phyloP scores from a whole-genome alignment of 2,329 filamentous ascomycete species.

The Hypoxylon sp. region DNA sequence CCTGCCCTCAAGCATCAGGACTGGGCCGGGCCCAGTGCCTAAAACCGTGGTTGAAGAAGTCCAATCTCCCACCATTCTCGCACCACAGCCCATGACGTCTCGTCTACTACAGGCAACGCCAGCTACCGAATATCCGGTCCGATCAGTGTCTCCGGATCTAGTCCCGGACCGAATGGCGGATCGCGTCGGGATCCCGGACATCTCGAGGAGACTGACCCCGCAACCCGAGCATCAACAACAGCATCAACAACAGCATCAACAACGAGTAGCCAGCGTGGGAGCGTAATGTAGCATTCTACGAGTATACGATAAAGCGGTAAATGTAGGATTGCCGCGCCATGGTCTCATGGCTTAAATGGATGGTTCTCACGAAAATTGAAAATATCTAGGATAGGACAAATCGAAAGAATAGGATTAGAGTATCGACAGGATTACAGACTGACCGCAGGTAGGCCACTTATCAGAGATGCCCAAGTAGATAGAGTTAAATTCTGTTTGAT shows the following conservation, averaged over 20 bases:
- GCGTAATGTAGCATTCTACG: constrained; percentile 38
- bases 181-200: constrained; percentile 63
- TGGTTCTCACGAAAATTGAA: constrained; percentile 18
- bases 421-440: constrained; percentile 15
- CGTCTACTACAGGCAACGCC: constrained; percentile 67
- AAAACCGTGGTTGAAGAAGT: constrained; percentile 58
- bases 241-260: constrained; percentile 48
- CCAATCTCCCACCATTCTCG: constrained; percentile 60
- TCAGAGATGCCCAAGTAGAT: constrained; percentile 17
- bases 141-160: constrained; percentile 69
- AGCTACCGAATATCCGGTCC: constrained; percentile 66
- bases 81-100: constrained; percentile 68
- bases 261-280: constrained; percentile 48
- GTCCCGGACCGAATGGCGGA: constrained; percentile 73
- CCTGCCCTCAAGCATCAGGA: constrained; percentile 67
- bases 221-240: constrained; percentile 48
- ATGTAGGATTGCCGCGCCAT: constrained; percentile 11
- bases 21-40: constrained; percentile 56
- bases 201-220: constrained; percentile 53
- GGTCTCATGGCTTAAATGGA: constrained; percentile 11
- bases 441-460: constrained; percentile 16
- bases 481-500: constrained; percentile 15
- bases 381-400: constrained; percentile 16
- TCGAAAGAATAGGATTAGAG: constrained; percentile 6
- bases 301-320: constrained; percentile 8